A percentile compares a stretch with the other conserved stretches of the same genome.
These are phyloP conservation scores for Colletotrichum tropicicola DNA, from an alignment of 2,329 filamentous ascomycete species.

Conservation along the genomic window DNA sequence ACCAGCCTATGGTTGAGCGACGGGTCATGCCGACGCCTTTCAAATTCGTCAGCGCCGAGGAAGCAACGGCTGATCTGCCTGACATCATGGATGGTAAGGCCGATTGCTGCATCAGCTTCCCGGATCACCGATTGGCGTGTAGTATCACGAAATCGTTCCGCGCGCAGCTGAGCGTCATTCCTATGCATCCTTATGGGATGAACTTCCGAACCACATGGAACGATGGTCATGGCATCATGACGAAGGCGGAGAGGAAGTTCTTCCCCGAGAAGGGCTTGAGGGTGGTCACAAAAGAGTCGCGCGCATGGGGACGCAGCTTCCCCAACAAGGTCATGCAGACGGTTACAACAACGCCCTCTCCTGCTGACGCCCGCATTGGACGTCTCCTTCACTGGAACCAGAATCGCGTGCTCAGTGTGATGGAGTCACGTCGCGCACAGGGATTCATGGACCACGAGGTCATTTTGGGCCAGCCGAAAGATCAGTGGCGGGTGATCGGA, in stretches of 20 bases:
- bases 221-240: conserved; percentile 47
- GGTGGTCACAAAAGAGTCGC: conserved; percentile 35
- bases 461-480: conserved; percentile 62
- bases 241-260: conserved; percentile 44
- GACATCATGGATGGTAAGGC: conserved; percentile 67
- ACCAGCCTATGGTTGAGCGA: conserved; percentile 66
- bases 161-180: conserved; percentile 64
- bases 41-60: conserved; percentile 57
- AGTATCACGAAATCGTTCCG: conserved; percentile 50
- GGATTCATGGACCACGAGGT: conserved; percentile 77
- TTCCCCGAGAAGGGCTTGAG: conserved; percentile 44
- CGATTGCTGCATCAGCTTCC: conserved; percentile 69
- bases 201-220: conserved; percentile 58
- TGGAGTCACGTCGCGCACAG: conserved; percentile 76
- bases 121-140: conserved; percentile 71
- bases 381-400: conserved; percentile 72
- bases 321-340: conserved; percentile 67
- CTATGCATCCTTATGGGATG: conserved; percentile 64
- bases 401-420: conserved; percentile 66
- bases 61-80: conserved; percentile 70
- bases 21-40: conserved; percentile 66
- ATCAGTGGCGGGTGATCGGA: conserved; percentile 75
- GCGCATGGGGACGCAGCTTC: conserved; percentile 62
- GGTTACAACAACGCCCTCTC: conserved; percentile 62
- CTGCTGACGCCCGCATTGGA: conserved; percentile 65